phyloP scores from a whole-genome alignment of 305 asterid genomes.

The Withania somnifera region DNA sequence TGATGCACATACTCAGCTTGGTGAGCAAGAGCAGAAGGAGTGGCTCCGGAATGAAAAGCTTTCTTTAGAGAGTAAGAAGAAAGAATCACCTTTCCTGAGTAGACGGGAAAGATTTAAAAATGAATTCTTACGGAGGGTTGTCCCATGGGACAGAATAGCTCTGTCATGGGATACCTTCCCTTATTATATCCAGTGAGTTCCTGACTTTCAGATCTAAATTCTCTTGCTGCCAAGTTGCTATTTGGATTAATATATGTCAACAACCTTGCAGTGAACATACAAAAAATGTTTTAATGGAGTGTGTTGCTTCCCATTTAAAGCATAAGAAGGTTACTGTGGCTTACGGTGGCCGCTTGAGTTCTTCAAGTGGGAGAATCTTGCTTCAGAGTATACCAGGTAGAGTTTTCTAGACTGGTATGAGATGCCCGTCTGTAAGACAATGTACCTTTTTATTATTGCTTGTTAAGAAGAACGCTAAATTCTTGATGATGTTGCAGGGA shows the following conservation, averaged over 20 bases:
- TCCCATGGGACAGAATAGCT: conserved; percentile 86
- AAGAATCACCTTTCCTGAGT: conserved; percentile 76
- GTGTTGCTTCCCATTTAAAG: conserved; percentile 79
- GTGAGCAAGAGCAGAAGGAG: conserved; percentile 85
- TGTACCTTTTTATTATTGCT: background rate
- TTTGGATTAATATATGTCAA: background rate
- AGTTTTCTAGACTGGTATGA: conserved; percentile 8
- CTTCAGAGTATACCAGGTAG: conserved; percentile 85
- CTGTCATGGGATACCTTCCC: conserved; percentile 96
- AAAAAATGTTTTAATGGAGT: conserved; percentile 74
- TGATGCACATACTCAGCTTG: conserved; percentile 83
- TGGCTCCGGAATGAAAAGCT: conserved; percentile 82
- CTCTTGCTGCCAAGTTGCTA: background rate
- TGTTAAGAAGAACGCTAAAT: conserved; percentile 9
- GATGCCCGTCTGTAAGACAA: background rate
- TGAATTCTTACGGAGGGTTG: conserved; percentile 71
- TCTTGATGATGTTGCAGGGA: conserved; percentile 36
- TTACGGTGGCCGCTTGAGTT: conserved; percentile 62
- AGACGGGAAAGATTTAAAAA: conserved; percentile 67
- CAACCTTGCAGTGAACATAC: conserved; percentile 50
- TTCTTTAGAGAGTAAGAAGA: conserved; percentile 69
- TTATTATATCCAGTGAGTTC: conserved; percentile 65
- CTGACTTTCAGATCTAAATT: conserved; percentile 6
- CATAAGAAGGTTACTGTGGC: conserved; percentile 54
- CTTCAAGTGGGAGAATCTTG: conserved; percentile 84